Base-by-base conservation (phyloP, 169 alveolate genomes). In the Plasmodium gonderi region DNA sequence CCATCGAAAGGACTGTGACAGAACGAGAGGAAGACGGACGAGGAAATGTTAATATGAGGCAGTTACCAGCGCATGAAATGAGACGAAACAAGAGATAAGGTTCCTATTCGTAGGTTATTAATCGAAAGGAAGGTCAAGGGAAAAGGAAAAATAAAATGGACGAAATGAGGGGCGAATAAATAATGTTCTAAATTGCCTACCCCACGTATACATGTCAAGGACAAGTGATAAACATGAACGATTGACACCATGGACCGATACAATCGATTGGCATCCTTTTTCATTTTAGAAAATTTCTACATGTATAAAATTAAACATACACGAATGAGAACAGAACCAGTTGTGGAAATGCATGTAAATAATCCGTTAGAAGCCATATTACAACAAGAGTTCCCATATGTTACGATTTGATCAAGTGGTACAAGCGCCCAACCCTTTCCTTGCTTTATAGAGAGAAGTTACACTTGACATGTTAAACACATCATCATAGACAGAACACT, bases 21-120 rank as follows among this genome's bases (percentile, higher is more conserved):
- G 96, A 93, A 82, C 60, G 78, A 6, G 96, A 93, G 49, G 95
- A 92, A 44, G 95, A 92, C 65, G 95, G 93, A 1, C 11, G 91
- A 44, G 95, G 95, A 14, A 92, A 92, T 75, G 92, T 92, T 29
- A 79, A 76, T 69, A 78, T 80, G 11, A 92, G 95, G 31, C 94
- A 92, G 31, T 78, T 82, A 29, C 80, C 85, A 8, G 81, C 91
- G 23, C 82, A 92, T 40, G 93, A 82, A 47, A 29, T 82, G 51
- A 45, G 75, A 31, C 54, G 82, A 82, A 82, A 49, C 74, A 82
- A 72, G 36, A 82, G 91, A 40, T 81, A 36, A 81, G 11, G 65
- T 14, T 26, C 8, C 23, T 26, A 54, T 9, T 20, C 3, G 5
- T 60, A 9, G 6, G 12, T 60, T 60, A 1, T 0, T 36, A 9